These are phyloP conservation scores for Zygoascus ofunaensis DNA, from an alignment of 805 yeast genomes.

Conservation along the genomic window DNA sequence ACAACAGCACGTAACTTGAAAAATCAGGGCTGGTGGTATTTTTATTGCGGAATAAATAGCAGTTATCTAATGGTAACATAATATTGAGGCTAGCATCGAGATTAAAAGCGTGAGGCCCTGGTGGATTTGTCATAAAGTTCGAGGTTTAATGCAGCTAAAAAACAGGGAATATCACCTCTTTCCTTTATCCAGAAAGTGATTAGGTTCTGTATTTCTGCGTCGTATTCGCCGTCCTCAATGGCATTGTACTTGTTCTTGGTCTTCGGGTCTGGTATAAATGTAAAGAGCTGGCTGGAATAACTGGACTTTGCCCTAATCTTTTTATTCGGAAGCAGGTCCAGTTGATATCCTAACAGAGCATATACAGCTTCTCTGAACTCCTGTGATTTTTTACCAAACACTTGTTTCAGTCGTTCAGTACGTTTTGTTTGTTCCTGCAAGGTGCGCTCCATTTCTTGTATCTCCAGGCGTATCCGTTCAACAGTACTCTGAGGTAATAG, in stretches of 20 bases:
- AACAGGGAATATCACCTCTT: constrained; percentile 64
- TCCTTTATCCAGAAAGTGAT: constrained; percentile 60
- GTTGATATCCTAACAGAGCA: constrained; percentile 58
- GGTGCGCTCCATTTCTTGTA: constrained; percentile 29
- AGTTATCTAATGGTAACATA: too few species aligned
- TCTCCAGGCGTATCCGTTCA: constrained; percentile 51
- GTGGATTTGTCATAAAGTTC: constrained; percentile 45
- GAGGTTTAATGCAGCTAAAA: constrained; percentile 64
- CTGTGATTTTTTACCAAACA: constrained; percentile 55
- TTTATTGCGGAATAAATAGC: too few species aligned
- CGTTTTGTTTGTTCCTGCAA: constrained; percentile 18
- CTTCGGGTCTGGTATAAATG: constrained; percentile 43
- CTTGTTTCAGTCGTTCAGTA: constrained; percentile 35
- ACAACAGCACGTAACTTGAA: too few species aligned
- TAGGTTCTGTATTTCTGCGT: constrained; percentile 39
- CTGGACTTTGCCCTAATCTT: constrained; percentile 47
- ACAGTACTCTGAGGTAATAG: constrained; percentile 53
- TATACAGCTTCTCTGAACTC: constrained; percentile 63
- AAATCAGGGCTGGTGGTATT: too few species aligned
- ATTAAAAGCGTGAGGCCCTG: constrained; percentile 12
- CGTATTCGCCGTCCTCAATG: constrained; percentile 24
- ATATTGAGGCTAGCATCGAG: neutral
- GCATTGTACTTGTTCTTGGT: constrained; percentile 44
- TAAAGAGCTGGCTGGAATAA: constrained; percentile 39
- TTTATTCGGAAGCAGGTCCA: constrained; percentile 55